Conservation (phyloP, 345 rosid species). For the Brassica rapa region DNA sequence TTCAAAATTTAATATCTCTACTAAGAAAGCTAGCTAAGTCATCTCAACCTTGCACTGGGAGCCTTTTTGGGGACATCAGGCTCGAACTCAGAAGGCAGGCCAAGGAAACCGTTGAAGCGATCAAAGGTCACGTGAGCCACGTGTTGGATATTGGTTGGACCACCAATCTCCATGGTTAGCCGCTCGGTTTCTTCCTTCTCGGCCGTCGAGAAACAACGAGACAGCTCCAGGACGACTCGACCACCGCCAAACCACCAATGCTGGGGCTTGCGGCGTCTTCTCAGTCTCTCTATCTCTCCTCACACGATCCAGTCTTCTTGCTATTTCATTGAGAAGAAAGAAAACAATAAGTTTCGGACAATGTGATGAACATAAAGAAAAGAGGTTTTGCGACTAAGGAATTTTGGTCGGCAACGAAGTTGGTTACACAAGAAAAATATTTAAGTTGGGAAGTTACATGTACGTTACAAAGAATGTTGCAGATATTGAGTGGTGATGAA, state of each 20-base stretch:
- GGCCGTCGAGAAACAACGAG: slow-evolving; percentile 59
- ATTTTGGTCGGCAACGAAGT: slow-evolving; percentile 26
- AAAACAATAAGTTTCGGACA: background rate
- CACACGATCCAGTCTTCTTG: background rate
- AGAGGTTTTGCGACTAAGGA: background rate
- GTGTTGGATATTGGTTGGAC: slow-evolving; percentile 79
- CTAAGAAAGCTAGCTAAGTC: no score
- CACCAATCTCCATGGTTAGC: slow-evolving; percentile 79
- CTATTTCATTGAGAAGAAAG: background rate
- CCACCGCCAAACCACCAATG: slow-evolving; percentile 31
- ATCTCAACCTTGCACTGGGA: slow-evolving; percentile 82
- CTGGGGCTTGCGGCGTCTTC: slow-evolving; percentile 13
- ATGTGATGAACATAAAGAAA: background rate
- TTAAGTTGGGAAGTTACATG: slow-evolving; percentile 12
- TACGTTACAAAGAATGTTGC: slow-evolving; percentile 20
- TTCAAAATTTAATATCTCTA: no score
- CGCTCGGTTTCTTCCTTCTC: slow-evolving; percentile 50
- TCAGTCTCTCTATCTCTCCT: slow-evolving; percentile 32
- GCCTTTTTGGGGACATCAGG: slow-evolving; percentile 81
- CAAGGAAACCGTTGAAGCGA: slow-evolving; percentile 89
- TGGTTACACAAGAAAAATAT: background rate
- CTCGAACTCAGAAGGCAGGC: slow-evolving; percentile 91
- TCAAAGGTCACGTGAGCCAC: slow-evolving; percentile 98
- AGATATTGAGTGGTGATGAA: slow-evolving; percentile 40
- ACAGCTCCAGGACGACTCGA: slow-evolving; percentile 61